Evolutionary conservation across 805 yeast genomes (phyloP).

Genomic region (Wickerhamomyces chaumierensis): DNA sequence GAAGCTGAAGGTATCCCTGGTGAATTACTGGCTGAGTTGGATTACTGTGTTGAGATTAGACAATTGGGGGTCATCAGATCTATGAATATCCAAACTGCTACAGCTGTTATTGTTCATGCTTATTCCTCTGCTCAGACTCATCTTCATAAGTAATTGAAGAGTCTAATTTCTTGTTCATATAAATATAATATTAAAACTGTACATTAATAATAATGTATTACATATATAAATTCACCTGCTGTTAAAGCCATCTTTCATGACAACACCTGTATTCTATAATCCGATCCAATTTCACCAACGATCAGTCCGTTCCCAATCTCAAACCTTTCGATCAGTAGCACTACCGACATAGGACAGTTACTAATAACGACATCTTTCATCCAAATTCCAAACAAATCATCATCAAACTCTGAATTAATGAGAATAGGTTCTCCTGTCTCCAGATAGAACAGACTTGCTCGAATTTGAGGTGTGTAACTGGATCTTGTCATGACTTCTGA

Average conservation of each 20-base stretch:
- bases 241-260: too few relatives aligned
- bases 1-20: conserved; percentile 93
- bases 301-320: conserved; percentile 33
- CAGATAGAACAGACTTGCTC: conserved; percentile 31
- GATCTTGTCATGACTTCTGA: conserved; percentile 2
- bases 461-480: conserved; percentile 32
- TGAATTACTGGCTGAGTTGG: conserved; percentile 67
- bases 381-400: conserved; percentile 33
- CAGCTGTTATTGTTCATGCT: conserved; percentile 90
- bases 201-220: too few relatives aligned
- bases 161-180: too few relatives aligned
- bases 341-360: conserved; percentile 18
- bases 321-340: conserved; percentile 36
- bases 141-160: background rate
- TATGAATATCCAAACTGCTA: conserved; percentile 94
- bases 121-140: conserved; percentile 34
- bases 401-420: conserved; percentile 30
- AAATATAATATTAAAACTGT: too few relatives aligned
- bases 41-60: conserved; percentile 80
- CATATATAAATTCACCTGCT: too few relatives aligned
- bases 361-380: conserved; percentile 3
- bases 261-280: too few relatives aligned
- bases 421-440: conserved; percentile 19
- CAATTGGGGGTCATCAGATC: conserved; percentile 89
- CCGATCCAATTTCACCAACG: conserved; percentile 26